Evolutionary conservation across 2,329 filamentous ascomycete genomes (phyloP), one percentile per base, ranked within the genome.

Genomic region (Periconia sp.): DNA sequence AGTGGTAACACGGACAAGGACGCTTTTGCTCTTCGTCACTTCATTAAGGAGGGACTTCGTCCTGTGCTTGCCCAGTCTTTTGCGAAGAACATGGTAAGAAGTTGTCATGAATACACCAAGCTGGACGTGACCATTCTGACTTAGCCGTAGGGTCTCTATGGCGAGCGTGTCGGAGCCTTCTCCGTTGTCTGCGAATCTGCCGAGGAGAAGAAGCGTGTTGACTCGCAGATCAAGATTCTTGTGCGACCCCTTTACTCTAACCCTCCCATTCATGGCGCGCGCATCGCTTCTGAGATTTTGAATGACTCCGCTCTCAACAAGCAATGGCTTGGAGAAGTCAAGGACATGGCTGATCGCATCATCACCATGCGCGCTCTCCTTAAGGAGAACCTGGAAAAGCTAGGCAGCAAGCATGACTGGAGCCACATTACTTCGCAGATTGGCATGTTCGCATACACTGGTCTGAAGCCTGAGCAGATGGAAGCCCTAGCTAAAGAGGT

Each of bases 401-500:
- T 97, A 58, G 93, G 93, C 74, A 94, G 90, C 82, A 92, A 92
- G 84, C 91, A 95, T 78, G 91, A 97, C 82, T 99, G 94, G 94
- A 90, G 88, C 76, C 94, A 99, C 83, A 99, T 99, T 79, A 97
- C 94, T 65, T 92, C 84, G 79, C 74, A 85, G 85, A 99, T 99
- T 70, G 94, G 94, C 80, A 99, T 99, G 94, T 99, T 99, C 73
- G 93, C 94, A 66, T 99, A 96, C 84, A 99, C 94, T 49, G 94
- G 94, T 58, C 81, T 99, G 69, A 93, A 83, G 67, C 81, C 92
- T 51, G 88, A 93, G 79, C 90, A 97, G 81, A 97, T 97, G 91
- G 89, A 93, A 52, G 81, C 81, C 69, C 83, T 99, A 58, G 91
- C 92, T 64, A 92, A 95, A 82, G 91, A 97, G 82, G 83, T 84